Evolutionary conservation across 73 alveolate species (phyloP), one percentile per base, ranked within the genome.

Genomic region (Tetrahymena elliotti): DNA sequence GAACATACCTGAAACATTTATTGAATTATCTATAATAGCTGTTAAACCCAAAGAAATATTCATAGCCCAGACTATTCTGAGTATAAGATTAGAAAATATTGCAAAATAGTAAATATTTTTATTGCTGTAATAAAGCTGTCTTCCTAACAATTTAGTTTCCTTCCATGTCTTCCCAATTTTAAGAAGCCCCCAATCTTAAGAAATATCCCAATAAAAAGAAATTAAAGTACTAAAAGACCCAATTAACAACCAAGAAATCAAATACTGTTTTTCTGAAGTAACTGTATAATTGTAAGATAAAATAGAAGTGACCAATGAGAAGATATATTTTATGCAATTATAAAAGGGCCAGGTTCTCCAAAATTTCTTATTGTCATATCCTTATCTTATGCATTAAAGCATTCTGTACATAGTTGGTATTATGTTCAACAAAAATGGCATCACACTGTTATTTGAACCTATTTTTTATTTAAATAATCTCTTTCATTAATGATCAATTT

Each of bases 321-420:
- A 68, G 1, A 68, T 27, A 68, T 68, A 68, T 31, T 68, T 68
- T 18, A 68, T 68, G 22, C 34, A 68, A n/a, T 68, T 68, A 31
- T 68, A 68, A 31, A 68, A 68, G n/a, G 88, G 88, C 88, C 88
- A 68, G n/a, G 88, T 68, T 68, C 88, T 68, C 88, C 88, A 68
- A 68, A 68, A 68, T 68, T 31, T 68, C 36, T 68, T 68, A 68
- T 68, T 68, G 22, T 68, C 88, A 68, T 68, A 68, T 16, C 88
- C 88, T n/a, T 68, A 68, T 68, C 88, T 68, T 22, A n/a, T 27
- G 6, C 88, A 68, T 24, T 68, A 31, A 27, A 68, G 38, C 88
- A 68, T 68, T 68, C 88, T 68, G n/a, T 68, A 68, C 1, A 68
- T 20, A n/a, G 88, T 68, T 27, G 88, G 88, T n/a, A 68, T 68